Evolutionary conservation across 106 monocot genomes (phyloP), one percentile per base, ranked within the genome.

Genomic region (Narthecium ossifragum): DNA sequence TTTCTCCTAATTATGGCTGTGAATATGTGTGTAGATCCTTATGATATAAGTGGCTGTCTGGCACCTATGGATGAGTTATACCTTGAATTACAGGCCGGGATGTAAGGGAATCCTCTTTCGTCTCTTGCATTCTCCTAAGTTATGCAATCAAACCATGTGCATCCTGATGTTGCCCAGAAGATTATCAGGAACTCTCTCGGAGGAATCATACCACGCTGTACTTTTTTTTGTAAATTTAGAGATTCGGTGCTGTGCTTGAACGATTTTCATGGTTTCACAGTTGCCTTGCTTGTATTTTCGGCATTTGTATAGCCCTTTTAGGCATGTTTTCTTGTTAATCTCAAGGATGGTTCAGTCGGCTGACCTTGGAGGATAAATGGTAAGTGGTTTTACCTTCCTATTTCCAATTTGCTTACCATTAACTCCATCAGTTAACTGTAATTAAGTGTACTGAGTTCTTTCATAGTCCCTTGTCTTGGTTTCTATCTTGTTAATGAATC

Each of bases 181-280:
- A 38, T 49, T 25, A 30, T 48, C 28, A 51, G 72, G 68, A 59
- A 68, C 27, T 60, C 66, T 47, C 34, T 32, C 55, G 17, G 53
- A 45, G 45, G 31, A 30, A 45, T 47, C 45, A 9, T 37, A 51
- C 15, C 43, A 34, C 56, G n/a, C 36, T 52, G 36, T 58, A 59
- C 43, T 56, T 24, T 56, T n/a, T n/a, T 41, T 61, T 79, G 79
- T 79, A 69, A 59, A 78, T 79, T 52, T 60, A 69, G 69, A 69
- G 73, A 73, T 56, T 25, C 34, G 27, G 51, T 72, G 59, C 51
- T 37, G 34, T 63, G 5, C 30, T 57, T 32, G 60, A 66, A 66
- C 60, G 21, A 61, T 9, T 36, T 70, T 65, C 66, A 49, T 71
- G 66, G 46, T 26, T 70, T 59, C 33, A 31, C 60, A 25, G 46